Conservation (phyloP, 2,329 filamentous ascomycete species). For the Botrytis aclada region DNA sequence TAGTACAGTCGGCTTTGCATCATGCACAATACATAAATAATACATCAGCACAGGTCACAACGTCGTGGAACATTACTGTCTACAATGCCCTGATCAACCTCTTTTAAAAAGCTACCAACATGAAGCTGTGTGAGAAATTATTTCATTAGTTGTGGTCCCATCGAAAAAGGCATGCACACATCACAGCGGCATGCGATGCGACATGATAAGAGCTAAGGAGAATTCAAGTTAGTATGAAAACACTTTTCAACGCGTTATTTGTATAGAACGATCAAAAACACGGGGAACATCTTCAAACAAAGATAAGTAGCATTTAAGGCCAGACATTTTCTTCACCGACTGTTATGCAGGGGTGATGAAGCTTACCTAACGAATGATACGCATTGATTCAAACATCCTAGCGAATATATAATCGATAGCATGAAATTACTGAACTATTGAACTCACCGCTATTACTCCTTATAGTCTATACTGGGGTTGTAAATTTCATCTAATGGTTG, state of each 20-base stretch:
- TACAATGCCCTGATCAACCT: neutral
- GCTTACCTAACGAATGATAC: neutral
- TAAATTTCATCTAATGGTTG: neutral
- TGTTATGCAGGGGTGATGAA: neutral
- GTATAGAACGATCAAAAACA: neutral
- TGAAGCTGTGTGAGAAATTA: neutral
- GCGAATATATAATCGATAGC: neutral
- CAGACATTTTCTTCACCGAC: slow-evolving; percentile 1
- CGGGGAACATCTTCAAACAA: neutral
- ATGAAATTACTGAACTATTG: neutral
- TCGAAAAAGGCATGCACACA: slow-evolving; percentile 3
- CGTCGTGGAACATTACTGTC: neutral
- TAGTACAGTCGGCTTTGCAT: neutral
- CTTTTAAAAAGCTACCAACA: neutral
- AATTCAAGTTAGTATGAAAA: neutral
- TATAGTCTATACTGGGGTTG: neutral
- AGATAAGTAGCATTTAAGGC: neutral
- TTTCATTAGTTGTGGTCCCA: neutral
- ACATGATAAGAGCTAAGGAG: neutral
- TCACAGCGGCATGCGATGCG: neutral
- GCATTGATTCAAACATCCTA: neutral
- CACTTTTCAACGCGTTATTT: neutral
- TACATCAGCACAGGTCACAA: neutral
- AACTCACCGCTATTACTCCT: neutral
- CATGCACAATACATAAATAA: neutral